Evolutionary conservation across 495 filamentous ascomycete genomes (phyloP).

Genomic region (Diplogelasinospora grovesii): DNA sequence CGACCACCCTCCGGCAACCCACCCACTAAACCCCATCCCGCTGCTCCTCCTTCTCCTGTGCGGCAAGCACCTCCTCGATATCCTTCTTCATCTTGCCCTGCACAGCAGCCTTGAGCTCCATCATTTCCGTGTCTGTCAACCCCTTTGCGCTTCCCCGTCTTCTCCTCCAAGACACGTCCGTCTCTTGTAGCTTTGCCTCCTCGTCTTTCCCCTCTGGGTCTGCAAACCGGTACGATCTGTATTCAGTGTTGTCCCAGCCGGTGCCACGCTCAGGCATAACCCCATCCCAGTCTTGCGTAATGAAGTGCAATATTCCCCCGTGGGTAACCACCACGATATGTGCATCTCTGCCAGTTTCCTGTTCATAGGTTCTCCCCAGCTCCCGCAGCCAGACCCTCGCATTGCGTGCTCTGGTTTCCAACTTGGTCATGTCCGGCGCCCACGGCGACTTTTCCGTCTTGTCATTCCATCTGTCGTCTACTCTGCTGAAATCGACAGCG

Average conservation of each 20-base stretch:
- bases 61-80: conserved; percentile 17
- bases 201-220: conserved; percentile 50
- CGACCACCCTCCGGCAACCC: background rate
- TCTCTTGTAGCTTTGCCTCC: conserved; percentile 54
- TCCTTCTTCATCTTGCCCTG: conserved; percentile 15
- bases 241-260: conserved; percentile 82
- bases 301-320: conserved; percentile 51
- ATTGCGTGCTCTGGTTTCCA: conserved; percentile 55
- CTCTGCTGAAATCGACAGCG: too few species aligned
- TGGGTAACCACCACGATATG: conserved; percentile 57
- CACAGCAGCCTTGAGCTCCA: conserved; percentile 29
- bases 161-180: conserved; percentile 47
- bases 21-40: background rate
- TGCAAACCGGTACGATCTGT: conserved; percentile 64
- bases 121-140: conserved; percentile 37
- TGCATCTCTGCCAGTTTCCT: conserved; percentile 33
- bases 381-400: conserved; percentile 64
- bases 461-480: conserved; percentile 60
- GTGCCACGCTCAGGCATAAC: conserved; percentile 55
- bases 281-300: conserved; percentile 79
- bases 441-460: conserved; percentile 53
- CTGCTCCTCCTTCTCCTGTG: background rate
- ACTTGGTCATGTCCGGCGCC: conserved; percentile 48
- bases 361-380: conserved; percentile 17
- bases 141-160: conserved; percentile 44